phyloP scores from a whole-genome alignment of 2,329 filamentous ascomycete genomes.

The Epichloe festucae region DNA sequence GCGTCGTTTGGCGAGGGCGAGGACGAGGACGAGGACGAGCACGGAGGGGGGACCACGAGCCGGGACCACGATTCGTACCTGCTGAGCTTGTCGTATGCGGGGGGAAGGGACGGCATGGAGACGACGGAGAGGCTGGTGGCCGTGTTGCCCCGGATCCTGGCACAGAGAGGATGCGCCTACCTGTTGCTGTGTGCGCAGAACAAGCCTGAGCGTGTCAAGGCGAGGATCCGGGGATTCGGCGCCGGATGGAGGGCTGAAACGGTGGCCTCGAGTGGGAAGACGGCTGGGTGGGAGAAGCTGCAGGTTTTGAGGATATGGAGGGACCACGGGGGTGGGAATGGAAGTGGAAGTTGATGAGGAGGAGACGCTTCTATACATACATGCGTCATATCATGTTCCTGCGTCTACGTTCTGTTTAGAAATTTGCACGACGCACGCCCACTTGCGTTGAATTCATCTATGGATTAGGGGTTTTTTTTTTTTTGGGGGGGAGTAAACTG shows the following conservation, averaged over 20 bases:
- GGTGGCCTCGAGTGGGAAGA: slow-evolving; percentile 71
- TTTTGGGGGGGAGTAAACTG: slow-evolving; percentile 5
- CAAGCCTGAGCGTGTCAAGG: slow-evolving; percentile 61
- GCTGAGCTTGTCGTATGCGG: slow-evolving; percentile 76
- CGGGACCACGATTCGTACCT: slow-evolving; percentile 78
- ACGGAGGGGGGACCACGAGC: slow-evolving; percentile 16
- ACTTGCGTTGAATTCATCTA: not conserved
- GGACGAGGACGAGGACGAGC: not conserved
- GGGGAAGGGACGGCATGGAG: slow-evolving; percentile 86
- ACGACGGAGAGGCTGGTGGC: slow-evolving; percentile 70
- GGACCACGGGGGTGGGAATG: slow-evolving; percentile 13
- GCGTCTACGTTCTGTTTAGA: no score
- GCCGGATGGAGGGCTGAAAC: slow-evolving; percentile 58
- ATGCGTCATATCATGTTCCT: not conserved
- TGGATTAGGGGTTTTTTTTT: no score
- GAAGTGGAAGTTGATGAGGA: not conserved
- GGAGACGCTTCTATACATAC: not conserved
- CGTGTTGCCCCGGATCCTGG: slow-evolving; percentile 51
- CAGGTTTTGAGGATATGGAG: slow-evolving; percentile 80
- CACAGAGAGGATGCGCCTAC: slow-evolving; percentile 66
- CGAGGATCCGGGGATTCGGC: slow-evolving; percentile 40
- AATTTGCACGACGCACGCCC: not conserved
- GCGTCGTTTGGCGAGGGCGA: slow-evolving; percentile 12
- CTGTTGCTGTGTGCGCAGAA: slow-evolving; percentile 86
- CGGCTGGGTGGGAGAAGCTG: slow-evolving; percentile 89